Percentiles rank a stretch among this genome's conserved stretches.
phyloP scores from a whole-genome alignment of 202 grass and related monocot species.

The Panicum virgatum region DNA sequence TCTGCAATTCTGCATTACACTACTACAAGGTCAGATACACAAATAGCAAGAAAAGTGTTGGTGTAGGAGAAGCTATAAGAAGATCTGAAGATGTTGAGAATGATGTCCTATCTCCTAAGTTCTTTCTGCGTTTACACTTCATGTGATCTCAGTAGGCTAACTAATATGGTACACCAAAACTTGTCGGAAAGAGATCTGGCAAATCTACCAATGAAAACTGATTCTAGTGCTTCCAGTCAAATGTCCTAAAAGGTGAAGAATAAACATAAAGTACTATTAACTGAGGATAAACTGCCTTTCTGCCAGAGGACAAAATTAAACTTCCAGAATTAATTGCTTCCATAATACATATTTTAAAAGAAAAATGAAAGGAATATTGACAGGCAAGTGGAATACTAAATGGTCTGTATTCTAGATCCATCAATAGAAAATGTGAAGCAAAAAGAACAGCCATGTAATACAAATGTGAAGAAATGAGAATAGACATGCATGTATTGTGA shows the following conservation, averaged over 20 bases:
- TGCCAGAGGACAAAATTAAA: not conserved
- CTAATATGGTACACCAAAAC: not conserved
- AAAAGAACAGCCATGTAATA: not conserved
- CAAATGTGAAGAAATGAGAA: not conserved
- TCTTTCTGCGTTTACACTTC: not conserved
- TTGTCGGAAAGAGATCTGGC: not conserved
- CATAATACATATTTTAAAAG: not conserved
- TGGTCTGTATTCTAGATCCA: not conserved
- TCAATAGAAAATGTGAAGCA: not conserved
- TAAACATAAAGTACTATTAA: not conserved
- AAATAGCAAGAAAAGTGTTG: not conserved
- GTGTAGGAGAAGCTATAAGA: not conserved
- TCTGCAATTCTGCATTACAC: not conserved
- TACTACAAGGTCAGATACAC: not conserved
- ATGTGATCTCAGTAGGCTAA: not conserved
- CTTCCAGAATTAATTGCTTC: not conserved
- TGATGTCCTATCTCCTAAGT: not conserved
- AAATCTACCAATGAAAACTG: not conserved
- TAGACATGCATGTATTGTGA: not conserved
- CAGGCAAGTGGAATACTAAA: not conserved
- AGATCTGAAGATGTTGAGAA: not conserved
- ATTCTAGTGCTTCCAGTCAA: not conserved
- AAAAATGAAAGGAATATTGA: not conserved
- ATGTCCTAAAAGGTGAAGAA: conserved; percentile 1
- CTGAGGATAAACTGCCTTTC: not conserved